phyloP scores from a whole-genome alignment of 306 rosid genomes.

The Neltuma alba region DNA sequence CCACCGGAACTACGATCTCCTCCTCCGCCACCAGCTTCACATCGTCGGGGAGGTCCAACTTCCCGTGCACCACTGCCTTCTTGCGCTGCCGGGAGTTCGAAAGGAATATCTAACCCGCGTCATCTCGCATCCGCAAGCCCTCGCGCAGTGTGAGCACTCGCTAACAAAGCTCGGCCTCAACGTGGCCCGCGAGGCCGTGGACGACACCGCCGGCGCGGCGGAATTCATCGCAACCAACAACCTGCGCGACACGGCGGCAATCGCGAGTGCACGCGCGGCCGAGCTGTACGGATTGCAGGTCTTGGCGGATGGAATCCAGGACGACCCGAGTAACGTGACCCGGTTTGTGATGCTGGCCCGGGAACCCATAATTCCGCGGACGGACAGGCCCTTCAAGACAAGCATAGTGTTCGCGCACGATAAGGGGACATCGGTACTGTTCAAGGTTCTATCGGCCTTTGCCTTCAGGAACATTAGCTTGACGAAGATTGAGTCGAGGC shows the following conservation, averaged over 20 bases:
- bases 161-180: slow-evolving; percentile 80
- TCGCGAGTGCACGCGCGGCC: slow-evolving; percentile 87
- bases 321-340: slow-evolving; percentile 88
- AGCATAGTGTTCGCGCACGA: slow-evolving; percentile 96
- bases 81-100: slow-evolving; percentile 83
- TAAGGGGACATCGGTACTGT: slow-evolving; percentile 79
- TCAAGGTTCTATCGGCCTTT: slow-evolving; percentile 88
- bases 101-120: slow-evolving; percentile 79
- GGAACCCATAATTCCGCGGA: slow-evolving; percentile 86
- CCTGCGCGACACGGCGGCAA: slow-evolving; percentile 85
- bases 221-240: slow-evolving; percentile 69
- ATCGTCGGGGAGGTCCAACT: slow-evolving; percentile 94
- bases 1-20: slow-evolving; percentile 89
- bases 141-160: slow-evolving; percentile 84
- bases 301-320: slow-evolving; percentile 78
- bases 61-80: slow-evolving; percentile 91
- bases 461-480: slow-evolving; percentile 86
- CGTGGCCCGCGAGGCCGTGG: slow-evolving; percentile 90
- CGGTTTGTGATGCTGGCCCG: slow-evolving; percentile 92
- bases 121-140: slow-evolving; percentile 93
- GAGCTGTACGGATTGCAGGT: slow-evolving; percentile 77
- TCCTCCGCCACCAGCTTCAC: slow-evolving; percentile 93
- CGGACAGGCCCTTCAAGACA: slow-evolving; percentile 89
- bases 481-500: slow-evolving; percentile 94
- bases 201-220: slow-evolving; percentile 94